Base-by-base conservation (phyloP, 192 early-diverging fungal species). In the Martensiomyces pterosporus region DNA sequence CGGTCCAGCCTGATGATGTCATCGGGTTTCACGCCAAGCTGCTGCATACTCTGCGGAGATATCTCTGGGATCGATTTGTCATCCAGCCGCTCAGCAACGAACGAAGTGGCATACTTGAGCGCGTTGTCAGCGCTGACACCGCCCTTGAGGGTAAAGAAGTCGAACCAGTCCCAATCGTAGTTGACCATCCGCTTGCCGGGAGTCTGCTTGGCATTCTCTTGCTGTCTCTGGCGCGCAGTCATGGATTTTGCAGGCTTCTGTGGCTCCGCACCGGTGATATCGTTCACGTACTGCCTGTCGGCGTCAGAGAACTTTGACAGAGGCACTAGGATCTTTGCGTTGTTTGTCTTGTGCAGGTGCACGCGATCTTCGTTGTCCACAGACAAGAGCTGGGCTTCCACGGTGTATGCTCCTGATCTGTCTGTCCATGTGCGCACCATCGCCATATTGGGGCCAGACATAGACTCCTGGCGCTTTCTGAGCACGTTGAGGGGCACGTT, bases 401-500 rank as follows among this genome's bases (percentile, higher is more conserved):
- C 92, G 37, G 79, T 90, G 76, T 94, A 97, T 1, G 88, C 70
- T 44, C 92, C 94, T 3, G 89, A 82, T 19, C 85, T 78, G 61
- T 99, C 96, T 0, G 88, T 94, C 96, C 94, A 99, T 40, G 79
- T 88, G 35, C 96, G 82, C 18, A 89, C 75, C 33, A 90, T 86
- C 35, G 63, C 60, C 29, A 52, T 43, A 29, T 69, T 52, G 18
- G 67, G 57, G 4, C 63, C 57, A 8, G 2, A 19, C 9, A 3
- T 35, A 5, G 27, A 8, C 4, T 39, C 15, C 40, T 57, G 57
- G 18, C 47, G 48, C 15, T 29, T 43, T 8, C 55, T 57, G 36
- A 73, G 50, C 42, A 62, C 35, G 21, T 73, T 63, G 14, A 73
- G 39, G 7, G 70, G 63, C 45, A 73, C 26, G 25, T 73, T 73